Base-by-base conservation (phyloP, 2,329 filamentous ascomycete genomes). In the Diaporthe nobilis region DNA sequence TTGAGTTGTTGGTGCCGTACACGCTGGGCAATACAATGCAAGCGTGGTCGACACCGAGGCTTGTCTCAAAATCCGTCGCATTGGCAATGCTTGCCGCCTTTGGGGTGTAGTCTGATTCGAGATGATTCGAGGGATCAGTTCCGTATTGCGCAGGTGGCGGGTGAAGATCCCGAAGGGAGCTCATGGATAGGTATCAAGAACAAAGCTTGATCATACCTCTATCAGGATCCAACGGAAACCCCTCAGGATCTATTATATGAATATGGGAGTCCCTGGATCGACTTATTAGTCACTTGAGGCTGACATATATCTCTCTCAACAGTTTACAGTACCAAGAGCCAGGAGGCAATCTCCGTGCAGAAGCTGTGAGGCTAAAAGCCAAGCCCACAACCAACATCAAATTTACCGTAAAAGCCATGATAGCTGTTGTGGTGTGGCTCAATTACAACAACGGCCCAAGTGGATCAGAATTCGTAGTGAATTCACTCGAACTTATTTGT, bases 21-120 rank as follows among this genome's bases (percentile, higher is more conserved):
- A 70, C 20, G 22, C 65, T 55, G 9, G 65, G 65, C 49, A 70
- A 15, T 1, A 55, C 65, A 39, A 70, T 70, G 34, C 65, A 70
- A 8, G 65, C 65, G 34, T 55, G 65, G 34, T 55, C 49, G 8
- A 42, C 28, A 22, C 65, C 49, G n/a, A 70, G 22, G n/a, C 65
- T 42, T 4, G 31, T 39, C 65, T 68, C 65, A 28, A 68, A 68
- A 20, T 17, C n/a, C 15, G 65, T 39, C 4, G 65, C 65, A 68
- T 68, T 53, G 6, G 65, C 31, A 68, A 68, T 20, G 13, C 12
- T 68, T 53, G 63, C 63, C 22, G 63, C 13, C 31, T 68, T 68
- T 17, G 63, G 47, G 8, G 63, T 70, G 65, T 70, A 70, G 49
- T 55, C 65, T 70, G 31, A 28, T n/a, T 13, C 34, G 34, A 34